Evolutionary conservation across 2,329 filamentous ascomycete species (phyloP).

Genomic region (Aureobasidium sp.): DNA sequence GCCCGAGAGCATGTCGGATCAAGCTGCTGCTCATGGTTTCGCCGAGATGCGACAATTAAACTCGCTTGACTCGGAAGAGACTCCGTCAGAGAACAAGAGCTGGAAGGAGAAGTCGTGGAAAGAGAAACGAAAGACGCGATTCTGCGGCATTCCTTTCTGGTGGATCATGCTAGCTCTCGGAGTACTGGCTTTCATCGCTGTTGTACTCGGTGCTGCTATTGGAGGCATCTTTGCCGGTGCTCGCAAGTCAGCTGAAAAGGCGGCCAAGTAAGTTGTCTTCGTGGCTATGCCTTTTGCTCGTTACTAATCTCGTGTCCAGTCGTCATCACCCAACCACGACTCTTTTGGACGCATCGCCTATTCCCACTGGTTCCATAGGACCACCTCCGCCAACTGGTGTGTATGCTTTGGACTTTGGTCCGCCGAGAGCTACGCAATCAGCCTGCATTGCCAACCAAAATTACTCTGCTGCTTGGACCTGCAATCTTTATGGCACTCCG

Average conservation of each 20-base stretch:
- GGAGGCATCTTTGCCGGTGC: constrained; percentile 28
- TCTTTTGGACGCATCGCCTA: constrained; percentile 42
- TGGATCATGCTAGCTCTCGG: constrained; percentile 26
- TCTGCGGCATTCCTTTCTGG: constrained; percentile 32
- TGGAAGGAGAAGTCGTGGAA: constrained; percentile 35
- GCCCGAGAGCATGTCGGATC: constrained; percentile 29
- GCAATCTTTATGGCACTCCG: constrained; percentile 40
- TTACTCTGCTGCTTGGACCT: constrained; percentile 57
- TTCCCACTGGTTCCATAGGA: constrained; percentile 48
- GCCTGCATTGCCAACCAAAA: constrained; percentile 52
- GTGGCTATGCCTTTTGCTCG: background rate
- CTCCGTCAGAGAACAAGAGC: constrained; percentile 20
- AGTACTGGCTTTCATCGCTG: constrained; percentile 27
- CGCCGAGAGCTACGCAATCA: constrained; percentile 44
- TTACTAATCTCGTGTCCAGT: background rate
- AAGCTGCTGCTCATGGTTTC: background rate
- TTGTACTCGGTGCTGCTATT: constrained; percentile 29
- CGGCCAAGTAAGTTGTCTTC: constrained; percentile 1
- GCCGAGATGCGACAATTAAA: constrained; percentile 16
- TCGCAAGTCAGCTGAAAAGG: constrained; percentile 17
- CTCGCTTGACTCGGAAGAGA: constrained; percentile 16
- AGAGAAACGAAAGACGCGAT: constrained; percentile 31
- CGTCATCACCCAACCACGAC: background rate
- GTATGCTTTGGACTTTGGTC: constrained; percentile 49
- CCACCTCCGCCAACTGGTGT: constrained; percentile 49